Conservation (phyloP, 257 asterid species). For the Solanum bulbocastanum region DNA sequence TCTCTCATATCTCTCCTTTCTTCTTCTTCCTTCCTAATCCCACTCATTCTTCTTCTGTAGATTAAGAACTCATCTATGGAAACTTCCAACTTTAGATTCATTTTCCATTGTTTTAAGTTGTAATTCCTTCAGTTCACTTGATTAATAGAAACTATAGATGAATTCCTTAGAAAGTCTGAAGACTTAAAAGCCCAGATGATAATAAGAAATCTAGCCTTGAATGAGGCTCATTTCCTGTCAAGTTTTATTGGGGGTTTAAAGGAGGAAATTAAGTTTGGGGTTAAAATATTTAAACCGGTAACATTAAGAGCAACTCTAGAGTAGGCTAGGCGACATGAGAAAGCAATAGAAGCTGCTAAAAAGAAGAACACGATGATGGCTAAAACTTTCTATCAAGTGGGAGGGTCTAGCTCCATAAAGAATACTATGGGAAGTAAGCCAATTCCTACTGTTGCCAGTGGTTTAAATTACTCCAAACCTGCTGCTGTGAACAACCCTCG, state of each 20-base stretch:
- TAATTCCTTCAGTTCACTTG: neutral
- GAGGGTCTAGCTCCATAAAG: neutral
- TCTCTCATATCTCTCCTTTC: neutral
- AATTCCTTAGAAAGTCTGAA: neutral
- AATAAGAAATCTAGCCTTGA: neutral
- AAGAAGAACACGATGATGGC: neutral
- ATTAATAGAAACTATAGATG: neutral
- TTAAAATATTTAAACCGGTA: too few relatives aligned
- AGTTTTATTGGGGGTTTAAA: neutral
- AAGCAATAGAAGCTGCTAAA: too few relatives aligned
- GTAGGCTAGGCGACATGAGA: neutral
- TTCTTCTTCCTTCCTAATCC: neutral
- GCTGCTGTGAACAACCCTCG: neutral
- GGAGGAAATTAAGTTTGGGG: neutral
- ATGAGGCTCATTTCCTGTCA: neutral
- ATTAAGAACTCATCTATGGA: neutral
- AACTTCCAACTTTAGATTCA: neutral
- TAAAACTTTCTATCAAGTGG: too few relatives aligned
- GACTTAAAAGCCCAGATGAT: neutral
- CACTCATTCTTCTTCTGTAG: neutral
- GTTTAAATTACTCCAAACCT: too few relatives aligned
- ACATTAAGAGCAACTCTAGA: neutral
- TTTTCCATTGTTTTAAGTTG: neutral
- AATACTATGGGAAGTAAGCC: neutral
- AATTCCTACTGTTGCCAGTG: neutral